phyloP scores from a whole-genome alignment of 306 rosid species.

The Abrus pulchellus region DNA sequence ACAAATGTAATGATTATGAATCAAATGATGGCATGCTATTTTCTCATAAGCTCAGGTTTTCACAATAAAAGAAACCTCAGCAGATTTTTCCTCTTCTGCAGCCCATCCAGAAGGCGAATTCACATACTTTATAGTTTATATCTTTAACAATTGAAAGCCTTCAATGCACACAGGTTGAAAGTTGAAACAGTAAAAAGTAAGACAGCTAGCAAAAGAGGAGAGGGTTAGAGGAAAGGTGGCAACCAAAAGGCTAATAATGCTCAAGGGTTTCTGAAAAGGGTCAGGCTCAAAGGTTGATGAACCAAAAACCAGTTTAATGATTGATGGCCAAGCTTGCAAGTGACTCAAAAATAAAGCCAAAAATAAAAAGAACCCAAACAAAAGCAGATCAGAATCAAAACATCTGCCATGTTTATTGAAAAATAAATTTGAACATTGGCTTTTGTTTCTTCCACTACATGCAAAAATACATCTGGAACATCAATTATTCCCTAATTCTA shows the following conservation, averaged over 20 bases:
- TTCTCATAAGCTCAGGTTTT: constrained; percentile 2
- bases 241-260: constrained; percentile 18
- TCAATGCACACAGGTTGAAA: neutral
- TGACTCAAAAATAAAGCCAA: neutral
- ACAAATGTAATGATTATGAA: constrained; percentile 2
- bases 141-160: constrained; percentile 21
- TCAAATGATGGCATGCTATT: neutral
- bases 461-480: neutral
- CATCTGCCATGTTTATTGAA: neutral
- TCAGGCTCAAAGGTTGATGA: constrained; percentile 3
- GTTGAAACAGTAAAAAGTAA: constrained; percentile 12
- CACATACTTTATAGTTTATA: neutral
- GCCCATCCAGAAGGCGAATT: neutral
- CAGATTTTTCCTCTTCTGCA: constrained; percentile 14
- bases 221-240: neutral
- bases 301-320: constrained; percentile 25
- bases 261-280: constrained; percentile 22
- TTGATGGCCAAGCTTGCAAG: neutral
- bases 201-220: neutral
- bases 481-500: constrained; percentile 17
- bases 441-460: constrained; percentile 6
- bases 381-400: constrained; percentile 22
- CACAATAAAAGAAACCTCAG: constrained; percentile 5
- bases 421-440: neutral
- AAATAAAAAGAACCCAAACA: neutral